Evolutionary conservation across 202 grass and related monocot genomes (phyloP).

Genomic region (Digitaria exilis): DNA sequence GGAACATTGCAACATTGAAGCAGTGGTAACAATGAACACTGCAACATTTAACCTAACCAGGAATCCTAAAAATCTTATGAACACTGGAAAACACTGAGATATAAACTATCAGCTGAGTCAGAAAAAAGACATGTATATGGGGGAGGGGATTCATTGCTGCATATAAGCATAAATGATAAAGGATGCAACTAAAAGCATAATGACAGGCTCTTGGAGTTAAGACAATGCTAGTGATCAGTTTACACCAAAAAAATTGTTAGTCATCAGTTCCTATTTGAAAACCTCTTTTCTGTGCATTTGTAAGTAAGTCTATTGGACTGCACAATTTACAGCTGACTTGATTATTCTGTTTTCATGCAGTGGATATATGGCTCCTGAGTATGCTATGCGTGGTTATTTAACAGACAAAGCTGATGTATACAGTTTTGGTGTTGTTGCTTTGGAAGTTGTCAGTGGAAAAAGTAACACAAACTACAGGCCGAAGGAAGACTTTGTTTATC

Average conservation of each 20-base stretch:
- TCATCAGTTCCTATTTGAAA: conserved; percentile 3
- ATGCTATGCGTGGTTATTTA: conserved; percentile 94
- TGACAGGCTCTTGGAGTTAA: conserved; percentile 12
- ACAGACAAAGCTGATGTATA: conserved; percentile 95
- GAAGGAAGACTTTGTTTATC: conserved; percentile 92
- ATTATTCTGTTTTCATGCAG: conserved; percentile 54
- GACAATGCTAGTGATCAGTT: conserved; percentile 12
- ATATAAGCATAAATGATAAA: conserved; percentile 17
- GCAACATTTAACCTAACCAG: conserved; percentile 6
- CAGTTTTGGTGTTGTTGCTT: conserved; percentile 91
- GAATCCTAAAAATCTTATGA: no score
- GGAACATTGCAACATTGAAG: neutral
- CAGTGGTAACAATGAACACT: neutral
- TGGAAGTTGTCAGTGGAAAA: conserved; percentile 91
- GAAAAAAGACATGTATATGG: neutral
- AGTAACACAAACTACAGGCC: conserved; percentile 97
- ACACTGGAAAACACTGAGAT: neutral
- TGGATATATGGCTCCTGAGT: conserved; percentile 98
- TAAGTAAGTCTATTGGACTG: conserved; percentile 12
- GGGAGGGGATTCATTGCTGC: neutral
- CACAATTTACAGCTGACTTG: conserved; percentile 21
- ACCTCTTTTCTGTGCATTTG: conserved; percentile 24
- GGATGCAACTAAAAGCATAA: conserved; percentile 2
- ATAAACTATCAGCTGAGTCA: neutral
- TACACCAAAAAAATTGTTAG: neutral